Base-by-base conservation (phyloP, 1,284 basidiomycete species). In the Ceratobasidium sp. region DNA sequence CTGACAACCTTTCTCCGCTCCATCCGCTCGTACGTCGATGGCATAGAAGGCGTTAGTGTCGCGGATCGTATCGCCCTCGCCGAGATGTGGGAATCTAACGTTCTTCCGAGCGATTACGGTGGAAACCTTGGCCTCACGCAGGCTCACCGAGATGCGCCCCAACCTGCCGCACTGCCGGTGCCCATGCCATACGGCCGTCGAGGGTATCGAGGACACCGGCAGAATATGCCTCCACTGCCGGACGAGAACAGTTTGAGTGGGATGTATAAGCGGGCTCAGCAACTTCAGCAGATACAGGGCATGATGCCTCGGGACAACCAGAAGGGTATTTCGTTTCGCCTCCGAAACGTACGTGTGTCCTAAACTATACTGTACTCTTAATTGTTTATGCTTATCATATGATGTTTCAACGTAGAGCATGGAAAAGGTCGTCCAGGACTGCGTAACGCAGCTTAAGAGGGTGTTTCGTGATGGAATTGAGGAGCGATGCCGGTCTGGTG, bases 401-500 rank as follows among this genome's bases (percentile, higher is more conserved):
- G 53, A 11, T 46, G n/a, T 62, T 46, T 29, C n/a, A 19, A 54
- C 7, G 14, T 69, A 89, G 88, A 85, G 85, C 76, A 88, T 90
- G 77, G 78, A 78, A n/a, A 41, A 65, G 14, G 49, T 76, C 39
- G 76, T 76, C 1, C 53, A 75, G 27, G 63, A 69, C 37, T 59
- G 61, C 14, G 76, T 78, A 3, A 37, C 19, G 3, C 54, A 74
- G 24, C 82, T 90, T 8, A 84, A 89, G 77, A 79, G 81, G 2
- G 79, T 82, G 49, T 88, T 89, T 81, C 83, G 83, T 48, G 85
- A 87, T 59, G 87, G 87, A 9, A 80, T 89, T 19, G 87, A 89
- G 77, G 87, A 88, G 54, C 88, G 87, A 76, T 88, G 88, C 76
- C 81, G 82, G 69, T 78, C 81, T 16, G 88, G 88, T 27, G 87